Base-by-base conservation (phyloP, 2,329 filamentous ascomycete species). In the Fusarium bulbicola region DNA sequence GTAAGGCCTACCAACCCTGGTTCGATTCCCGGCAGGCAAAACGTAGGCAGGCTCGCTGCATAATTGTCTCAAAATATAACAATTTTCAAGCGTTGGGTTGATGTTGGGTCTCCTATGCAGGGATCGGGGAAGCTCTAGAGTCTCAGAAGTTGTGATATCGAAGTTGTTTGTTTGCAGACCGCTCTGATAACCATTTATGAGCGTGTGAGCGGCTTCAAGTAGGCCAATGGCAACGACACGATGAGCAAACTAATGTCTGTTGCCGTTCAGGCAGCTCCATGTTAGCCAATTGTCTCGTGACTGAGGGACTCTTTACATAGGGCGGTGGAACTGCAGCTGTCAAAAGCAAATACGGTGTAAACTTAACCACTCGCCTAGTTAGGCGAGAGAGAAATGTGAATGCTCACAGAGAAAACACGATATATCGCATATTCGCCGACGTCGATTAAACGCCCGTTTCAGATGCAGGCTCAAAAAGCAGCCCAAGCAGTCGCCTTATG, bases 331-430 rank as follows among this genome's bases (percentile, higher is more conserved):
- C 16, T 45, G 20, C n/a, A 39, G 40, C 7, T 26, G 20, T n/a
- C 59, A 62, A 62, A 62, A 62, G 59, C 47, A 60, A 59, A 57
- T 24, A 58, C n/a, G 10, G 26, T 21, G 32, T 24, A 39, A 28
- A 34, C 12, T 46, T n/a, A 30, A 42, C 58, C 58, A 42, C 36
- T 60, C 36, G 37, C 21, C n/a, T 45, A 62, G 24, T 34, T 57
- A 21, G 39, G 40, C 26, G 26, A 32, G 28, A 18, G n/a, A 14
- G 45, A 40, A 43, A 36, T 57, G 20, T 37, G 59, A 61, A 34
- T n/a, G 21, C 30, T 60, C 47, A 57, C 24, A 49, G 26, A 62
- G 50, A 58, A 18, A 42, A 56, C 52, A 57, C 46, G 40, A 46
- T 36, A 34, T 21, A 39, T 56, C 37, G 47, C n/a, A 42, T 56